Conservation (phyloP, 345 rosid species). For the Moricandia moricandioides region DNA sequence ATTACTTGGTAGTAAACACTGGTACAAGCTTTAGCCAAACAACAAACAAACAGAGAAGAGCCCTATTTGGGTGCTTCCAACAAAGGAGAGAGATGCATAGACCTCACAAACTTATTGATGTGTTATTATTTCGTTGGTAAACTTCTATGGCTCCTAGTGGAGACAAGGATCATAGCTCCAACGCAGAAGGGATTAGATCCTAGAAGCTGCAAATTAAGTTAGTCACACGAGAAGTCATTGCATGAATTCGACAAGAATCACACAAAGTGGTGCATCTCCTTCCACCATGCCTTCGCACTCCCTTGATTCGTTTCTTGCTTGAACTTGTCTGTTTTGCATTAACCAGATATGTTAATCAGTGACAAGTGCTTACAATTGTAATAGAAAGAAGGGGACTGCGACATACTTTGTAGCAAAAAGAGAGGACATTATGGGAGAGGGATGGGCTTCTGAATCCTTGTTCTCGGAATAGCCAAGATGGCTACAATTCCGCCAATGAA, state of each 20-base stretch:
- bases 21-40: background rate
- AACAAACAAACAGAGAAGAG: constrained; percentile 19
- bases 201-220: constrained; percentile 21
- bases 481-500: constrained; percentile 66
- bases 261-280: constrained; percentile 20
- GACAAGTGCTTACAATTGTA: background rate
- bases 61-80: constrained; percentile 13
- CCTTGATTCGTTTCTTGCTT: background rate
- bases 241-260: constrained; percentile 24
- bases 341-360: background rate
- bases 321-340: constrained; percentile 10
- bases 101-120: constrained; percentile 20
- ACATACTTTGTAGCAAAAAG: constrained; percentile 20
- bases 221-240: constrained; percentile 26
- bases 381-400: background rate
- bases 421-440: constrained; percentile 48
- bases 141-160: constrained; percentile 15
- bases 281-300: constrained; percentile 1
- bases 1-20: background rate
- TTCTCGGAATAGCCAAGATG: constrained; percentile 80
- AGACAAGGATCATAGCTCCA: constrained; percentile 18
- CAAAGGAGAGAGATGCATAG: background rate
- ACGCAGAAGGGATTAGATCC: constrained; percentile 13
- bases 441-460: constrained; percentile 61
- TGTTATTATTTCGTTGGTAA: constrained; percentile 18